Conservation (phyloP, 2,329 filamentous ascomycete species). For the Trichoderma sp. region DNA sequence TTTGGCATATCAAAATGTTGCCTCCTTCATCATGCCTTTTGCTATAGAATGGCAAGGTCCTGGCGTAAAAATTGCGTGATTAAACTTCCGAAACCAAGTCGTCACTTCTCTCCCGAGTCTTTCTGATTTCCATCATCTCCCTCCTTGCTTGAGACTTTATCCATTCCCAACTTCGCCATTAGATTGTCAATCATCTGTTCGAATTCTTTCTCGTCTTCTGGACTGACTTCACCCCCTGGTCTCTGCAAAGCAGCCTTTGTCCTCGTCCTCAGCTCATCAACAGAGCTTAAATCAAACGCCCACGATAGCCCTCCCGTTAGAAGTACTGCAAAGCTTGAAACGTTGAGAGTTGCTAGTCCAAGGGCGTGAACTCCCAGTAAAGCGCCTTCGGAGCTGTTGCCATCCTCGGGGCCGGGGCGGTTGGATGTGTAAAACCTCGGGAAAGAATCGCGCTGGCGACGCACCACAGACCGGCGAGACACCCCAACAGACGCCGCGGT, state of each 20-base stretch:
- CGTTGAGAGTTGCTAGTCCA: slow-evolving; percentile 84
- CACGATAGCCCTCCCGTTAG: slow-evolving; percentile 73
- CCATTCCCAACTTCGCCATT: slow-evolving; percentile 56
- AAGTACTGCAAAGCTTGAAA: slow-evolving; percentile 75
- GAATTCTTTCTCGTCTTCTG: slow-evolving; percentile 62
- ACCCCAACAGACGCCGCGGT: slow-evolving; percentile 72
- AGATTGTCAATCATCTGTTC: slow-evolving; percentile 64
- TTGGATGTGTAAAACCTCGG: slow-evolving; percentile 75
- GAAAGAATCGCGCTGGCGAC: slow-evolving; percentile 62
- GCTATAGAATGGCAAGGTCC: background rate
- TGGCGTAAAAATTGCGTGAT: background rate
- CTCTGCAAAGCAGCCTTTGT: slow-evolving; percentile 51
- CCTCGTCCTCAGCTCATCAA: slow-evolving; percentile 65
- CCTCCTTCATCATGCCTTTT: background rate
- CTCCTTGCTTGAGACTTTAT: slow-evolving; percentile 28
- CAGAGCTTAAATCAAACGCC: slow-evolving; percentile 73
- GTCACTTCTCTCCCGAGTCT: slow-evolving; percentile 2
- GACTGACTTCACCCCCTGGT: slow-evolving; percentile 36
- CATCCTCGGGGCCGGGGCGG: slow-evolving; percentile 37
- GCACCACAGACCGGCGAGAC: slow-evolving; percentile 69
- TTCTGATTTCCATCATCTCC: slow-evolving; percentile 1
- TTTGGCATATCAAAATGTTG: background rate
- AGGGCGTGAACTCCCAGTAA: slow-evolving; percentile 82
- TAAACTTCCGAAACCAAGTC: background rate
- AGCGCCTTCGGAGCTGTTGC: slow-evolving; percentile 36